Percentiles rank a stretch among this genome's conserved stretches.
phyloP scores from a whole-genome alignment of 1,284 basidiomycete species.

The Fistulina hepatica region DNA sequence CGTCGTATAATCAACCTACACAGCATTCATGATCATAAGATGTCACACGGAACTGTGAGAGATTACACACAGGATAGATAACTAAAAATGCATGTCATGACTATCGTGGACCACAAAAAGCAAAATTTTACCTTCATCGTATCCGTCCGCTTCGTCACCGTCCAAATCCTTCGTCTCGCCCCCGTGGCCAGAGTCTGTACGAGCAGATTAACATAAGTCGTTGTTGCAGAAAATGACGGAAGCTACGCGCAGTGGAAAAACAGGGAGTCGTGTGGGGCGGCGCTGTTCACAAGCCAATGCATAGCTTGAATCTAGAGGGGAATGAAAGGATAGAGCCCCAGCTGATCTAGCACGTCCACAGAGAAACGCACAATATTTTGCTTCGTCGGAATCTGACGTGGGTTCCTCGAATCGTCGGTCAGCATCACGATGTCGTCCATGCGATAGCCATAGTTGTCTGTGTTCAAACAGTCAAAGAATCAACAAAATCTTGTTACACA shows the following conservation, averaged over 20 bases:
- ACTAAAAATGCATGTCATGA: slow-evolving; percentile 31
- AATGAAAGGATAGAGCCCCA: slow-evolving; percentile 5
- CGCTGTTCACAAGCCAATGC: slow-evolving; percentile 81
- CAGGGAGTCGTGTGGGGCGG: slow-evolving; percentile 73
- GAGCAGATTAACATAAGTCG: slow-evolving; percentile 14
- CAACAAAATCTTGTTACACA: neutral
- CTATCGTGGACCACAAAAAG: slow-evolving; percentile 10
- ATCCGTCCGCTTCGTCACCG: slow-evolving; percentile 58
- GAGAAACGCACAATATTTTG: slow-evolving; percentile 65
- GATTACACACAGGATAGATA: slow-evolving; percentile 56
- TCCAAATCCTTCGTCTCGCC: slow-evolving; percentile 69
- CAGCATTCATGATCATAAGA: neutral
- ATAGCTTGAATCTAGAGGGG: slow-evolving; percentile 57
- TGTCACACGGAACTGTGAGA: neutral
- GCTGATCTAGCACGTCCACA: neutral
- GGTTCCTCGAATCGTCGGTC: slow-evolving; percentile 63
- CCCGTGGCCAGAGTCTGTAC: slow-evolving; percentile 74
- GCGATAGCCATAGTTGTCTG: slow-evolving; percentile 61
- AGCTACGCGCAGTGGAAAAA: slow-evolving; percentile 78
- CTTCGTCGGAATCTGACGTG: slow-evolving; percentile 58
- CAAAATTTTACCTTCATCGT: slow-evolving; percentile 48
- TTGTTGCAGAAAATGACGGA: neutral
- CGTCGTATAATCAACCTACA: slow-evolving; percentile 54
- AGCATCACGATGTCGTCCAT: slow-evolving; percentile 80
- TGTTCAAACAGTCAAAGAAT: neutral